These are phyloP conservation scores for Simplicillium aogashimaense DNA, from an alignment of 2,329 filamentous ascomycete genomes.

Conservation along the genomic window DNA sequence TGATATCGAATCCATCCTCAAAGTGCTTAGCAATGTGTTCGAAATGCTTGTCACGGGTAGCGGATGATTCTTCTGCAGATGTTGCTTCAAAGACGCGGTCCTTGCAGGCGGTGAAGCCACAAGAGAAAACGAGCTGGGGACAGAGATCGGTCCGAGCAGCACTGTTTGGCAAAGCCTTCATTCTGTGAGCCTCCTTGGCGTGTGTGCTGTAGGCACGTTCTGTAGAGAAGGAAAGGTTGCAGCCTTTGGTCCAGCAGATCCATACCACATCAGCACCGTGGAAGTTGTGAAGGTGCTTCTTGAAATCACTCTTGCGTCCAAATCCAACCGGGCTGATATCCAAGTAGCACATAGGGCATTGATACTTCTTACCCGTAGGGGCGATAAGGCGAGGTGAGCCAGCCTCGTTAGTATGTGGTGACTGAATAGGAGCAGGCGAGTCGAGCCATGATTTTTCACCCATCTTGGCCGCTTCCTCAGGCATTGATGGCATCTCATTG, in stretches of 20 bases:
- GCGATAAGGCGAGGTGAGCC: conserved; percentile 25
- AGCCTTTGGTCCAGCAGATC: conserved; percentile 31
- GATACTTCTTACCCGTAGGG: conserved; percentile 29
- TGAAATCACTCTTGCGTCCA: conserved; percentile 36
- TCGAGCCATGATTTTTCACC: conserved; percentile 28
- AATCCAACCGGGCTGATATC: conserved; percentile 35
- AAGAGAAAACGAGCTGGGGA: conserved; percentile 33
- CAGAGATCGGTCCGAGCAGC: conserved; percentile 30
- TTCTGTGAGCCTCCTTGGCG: conserved; percentile 30
- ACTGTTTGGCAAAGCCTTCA: conserved; percentile 29
- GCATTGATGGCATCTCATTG: conserved; percentile 21
- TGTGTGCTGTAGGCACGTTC: conserved; percentile 34
- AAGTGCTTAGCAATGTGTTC: conserved; percentile 37
- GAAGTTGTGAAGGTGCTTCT: conserved; percentile 38
- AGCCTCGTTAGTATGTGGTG: conserved; percentile 18
- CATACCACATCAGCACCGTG: conserved; percentile 31
- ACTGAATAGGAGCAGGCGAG: conserved; percentile 25
- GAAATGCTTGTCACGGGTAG: conserved; percentile 31
- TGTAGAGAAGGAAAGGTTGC: conserved; percentile 32
- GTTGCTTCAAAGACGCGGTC: conserved; percentile 31
- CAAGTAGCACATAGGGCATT: conserved; percentile 35
- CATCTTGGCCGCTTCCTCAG: conserved; percentile 23
- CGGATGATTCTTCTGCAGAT: conserved; percentile 22
- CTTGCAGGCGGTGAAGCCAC: conserved; percentile 31
- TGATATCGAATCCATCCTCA: conserved; percentile 29